phyloP scores from a whole-genome alignment of 2,329 filamentous ascomycete genomes.

The Cercospora beticola region DNA sequence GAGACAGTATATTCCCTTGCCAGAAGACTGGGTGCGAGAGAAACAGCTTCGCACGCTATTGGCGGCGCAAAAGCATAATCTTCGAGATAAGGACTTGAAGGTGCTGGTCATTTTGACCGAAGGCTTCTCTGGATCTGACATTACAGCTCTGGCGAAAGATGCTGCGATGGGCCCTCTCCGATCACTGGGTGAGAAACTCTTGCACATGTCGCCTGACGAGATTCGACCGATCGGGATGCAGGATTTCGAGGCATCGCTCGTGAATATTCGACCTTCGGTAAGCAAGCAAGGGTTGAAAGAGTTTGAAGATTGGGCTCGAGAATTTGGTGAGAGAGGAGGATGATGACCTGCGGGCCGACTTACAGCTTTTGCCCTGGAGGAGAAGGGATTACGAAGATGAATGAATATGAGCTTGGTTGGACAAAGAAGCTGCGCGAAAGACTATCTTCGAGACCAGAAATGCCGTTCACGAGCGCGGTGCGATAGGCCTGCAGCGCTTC shows the following conservation, averaged over 20 bases:
- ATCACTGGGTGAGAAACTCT: slow-evolving; percentile 81
- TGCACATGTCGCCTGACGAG: slow-evolving; percentile 91
- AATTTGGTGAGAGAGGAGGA: slow-evolving; percentile 89
- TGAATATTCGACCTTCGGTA: slow-evolving; percentile 85
- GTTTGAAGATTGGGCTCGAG: slow-evolving; percentile 90
- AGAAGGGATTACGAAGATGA: neutral
- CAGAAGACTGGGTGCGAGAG: slow-evolving; percentile 77
- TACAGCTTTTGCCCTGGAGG: neutral
- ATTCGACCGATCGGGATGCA: slow-evolving; percentile 80
- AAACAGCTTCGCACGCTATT: slow-evolving; percentile 77
- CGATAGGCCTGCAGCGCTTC: slow-evolving; percentile 13
- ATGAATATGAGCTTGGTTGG: neutral
- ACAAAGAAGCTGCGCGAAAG: neutral
- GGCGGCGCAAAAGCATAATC: slow-evolving; percentile 80
- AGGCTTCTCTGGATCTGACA: slow-evolving; percentile 95
- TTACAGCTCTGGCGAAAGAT: slow-evolving; percentile 94
- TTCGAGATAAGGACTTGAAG: slow-evolving; percentile 70
- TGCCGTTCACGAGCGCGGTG: slow-evolving; percentile 9
- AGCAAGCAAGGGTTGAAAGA: slow-evolving; percentile 79
- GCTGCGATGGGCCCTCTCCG: slow-evolving; percentile 95
- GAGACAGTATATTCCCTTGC: slow-evolving; percentile 92
- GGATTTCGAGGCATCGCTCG: slow-evolving; percentile 82
- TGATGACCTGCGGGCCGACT: slow-evolving; percentile 39
- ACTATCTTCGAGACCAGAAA: neutral
- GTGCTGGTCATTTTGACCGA: slow-evolving; percentile 78